Conservation (phyloP, 208 protist genomes). For the Wallacemonas sp. region DNA sequence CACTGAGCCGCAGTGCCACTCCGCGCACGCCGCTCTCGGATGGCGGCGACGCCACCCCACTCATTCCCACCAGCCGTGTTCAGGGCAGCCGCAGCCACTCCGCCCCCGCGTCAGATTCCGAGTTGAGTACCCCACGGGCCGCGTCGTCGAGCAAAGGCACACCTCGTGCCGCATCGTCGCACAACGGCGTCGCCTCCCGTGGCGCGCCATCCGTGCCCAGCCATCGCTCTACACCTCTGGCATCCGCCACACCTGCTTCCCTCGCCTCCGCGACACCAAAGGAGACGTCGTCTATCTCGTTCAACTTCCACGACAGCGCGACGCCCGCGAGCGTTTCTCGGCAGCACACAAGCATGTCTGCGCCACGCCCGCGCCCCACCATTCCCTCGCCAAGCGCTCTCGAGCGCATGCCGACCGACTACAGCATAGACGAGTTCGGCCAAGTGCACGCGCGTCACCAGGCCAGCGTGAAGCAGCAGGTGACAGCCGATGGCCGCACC, state of each 20-base stretch:
- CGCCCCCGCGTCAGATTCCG: slow-evolving; percentile 8
- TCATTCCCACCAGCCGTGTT: slow-evolving; percentile 21
- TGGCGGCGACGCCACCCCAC: slow-evolving; percentile 15
- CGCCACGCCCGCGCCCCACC: slow-evolving; percentile 28
- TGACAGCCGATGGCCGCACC: slow-evolving; percentile 46
- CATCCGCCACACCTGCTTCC: slow-evolving; percentile 25
- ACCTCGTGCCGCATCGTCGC: neutral
- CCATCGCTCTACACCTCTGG: slow-evolving; percentile 6
- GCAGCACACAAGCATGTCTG: slow-evolving; percentile 5
- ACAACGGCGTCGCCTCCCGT: neutral
- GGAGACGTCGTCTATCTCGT: slow-evolving; percentile 29
- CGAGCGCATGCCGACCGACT: slow-evolving; percentile 31
- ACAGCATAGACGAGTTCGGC: slow-evolving; percentile 39
- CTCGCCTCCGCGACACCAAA: slow-evolving; percentile 1
- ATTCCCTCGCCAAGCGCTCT: slow-evolving; percentile 49
- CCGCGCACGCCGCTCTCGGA: slow-evolving; percentile 20
- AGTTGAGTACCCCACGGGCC: slow-evolving; percentile 12
- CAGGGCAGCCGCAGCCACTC: slow-evolving; percentile 20
- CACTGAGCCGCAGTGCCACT: slow-evolving; percentile 31
- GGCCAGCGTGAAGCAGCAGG: slow-evolving; percentile 37
- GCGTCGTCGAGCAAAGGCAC: neutral
- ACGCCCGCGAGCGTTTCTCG: slow-evolving; percentile 15
- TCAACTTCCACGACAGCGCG: slow-evolving; percentile 17
- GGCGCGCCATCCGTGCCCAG: slow-evolving; percentile 3
- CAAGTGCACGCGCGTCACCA: slow-evolving; percentile 32